Percentiles rank a stretch among this genome's conserved stretches.
Evolutionary conservation across 108 stramenopile genomes (phyloP).

Genomic region (Parietichytrium sp.): DNA sequence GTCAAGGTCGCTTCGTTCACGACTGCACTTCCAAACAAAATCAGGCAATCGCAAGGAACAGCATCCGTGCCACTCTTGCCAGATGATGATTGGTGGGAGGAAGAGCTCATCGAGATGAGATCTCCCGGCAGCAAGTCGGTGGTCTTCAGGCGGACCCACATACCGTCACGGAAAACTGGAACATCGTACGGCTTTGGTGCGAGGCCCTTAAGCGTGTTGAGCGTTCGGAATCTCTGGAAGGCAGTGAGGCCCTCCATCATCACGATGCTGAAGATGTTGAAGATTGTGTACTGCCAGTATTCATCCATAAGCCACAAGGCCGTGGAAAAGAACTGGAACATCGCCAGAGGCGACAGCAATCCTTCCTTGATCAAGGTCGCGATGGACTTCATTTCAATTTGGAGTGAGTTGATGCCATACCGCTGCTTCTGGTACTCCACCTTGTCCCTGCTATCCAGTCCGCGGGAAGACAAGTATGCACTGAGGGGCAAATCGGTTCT

Average conservation of each 20-base stretch:
- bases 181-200: slow-evolving; percentile 17
- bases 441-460: slow-evolving; percentile 64
- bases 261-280: slow-evolving; percentile 47
- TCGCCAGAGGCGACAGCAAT: slow-evolving; percentile 85
- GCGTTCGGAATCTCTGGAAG: slow-evolving; percentile 26
- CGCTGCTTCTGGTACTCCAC: slow-evolving; percentile 71
- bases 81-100: neutral
- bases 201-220: slow-evolving; percentile 33
- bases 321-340: slow-evolving; percentile 94
- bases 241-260: slow-evolving; percentile 34
- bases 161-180: neutral
- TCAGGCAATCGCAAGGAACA: slow-evolving; percentile 80
- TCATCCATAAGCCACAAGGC: slow-evolving; percentile 94
- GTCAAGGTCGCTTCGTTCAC: slow-evolving; percentile 96
- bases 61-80: neutral
- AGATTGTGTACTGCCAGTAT: slow-evolving; percentile 94
- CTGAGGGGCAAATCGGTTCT: neutral
- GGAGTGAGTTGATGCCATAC: slow-evolving; percentile 77
- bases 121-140: slow-evolving; percentile 85
- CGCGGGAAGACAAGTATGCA: slow-evolving; percentile 40
- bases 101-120: slow-evolving; percentile 49
- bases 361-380: slow-evolving; percentile 78
- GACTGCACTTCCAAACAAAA: slow-evolving; percentile 87
- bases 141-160: neutral
- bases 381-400: slow-evolving; percentile 80